phyloP scores from a whole-genome alignment of 768 basidiomycete genomes.

The Mycena vulgaris region DNA sequence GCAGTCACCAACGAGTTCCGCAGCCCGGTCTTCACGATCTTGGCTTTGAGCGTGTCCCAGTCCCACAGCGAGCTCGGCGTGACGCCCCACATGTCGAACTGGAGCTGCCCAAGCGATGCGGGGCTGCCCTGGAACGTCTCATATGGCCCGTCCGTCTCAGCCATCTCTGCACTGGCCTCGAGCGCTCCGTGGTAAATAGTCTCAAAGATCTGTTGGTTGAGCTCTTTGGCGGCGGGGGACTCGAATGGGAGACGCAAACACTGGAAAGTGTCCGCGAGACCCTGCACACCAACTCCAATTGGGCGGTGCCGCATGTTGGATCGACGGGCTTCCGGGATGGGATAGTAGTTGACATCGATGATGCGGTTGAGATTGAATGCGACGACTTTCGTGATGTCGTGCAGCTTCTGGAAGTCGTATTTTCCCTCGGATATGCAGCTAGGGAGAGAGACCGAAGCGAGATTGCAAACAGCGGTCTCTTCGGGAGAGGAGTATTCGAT shows the following conservation, averaged over 20 bases:
- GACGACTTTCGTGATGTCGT: constrained; percentile 84
- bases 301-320: constrained; percentile 89
- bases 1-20: constrained; percentile 83
- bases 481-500: constrained; percentile 89
- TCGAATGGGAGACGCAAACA: constrained; percentile 85
- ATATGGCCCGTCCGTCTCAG: constrained; percentile 74
- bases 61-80: constrained; percentile 81
- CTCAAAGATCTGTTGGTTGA: constrained; percentile 88
- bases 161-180: constrained; percentile 81
- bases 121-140: constrained; percentile 80
- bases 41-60: constrained; percentile 79
- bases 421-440: constrained; percentile 75
- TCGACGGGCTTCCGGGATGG: constrained; percentile 77
- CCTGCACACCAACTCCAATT: constrained; percentile 87
- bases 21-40: constrained; percentile 75
- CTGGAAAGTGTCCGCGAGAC: constrained; percentile 90
- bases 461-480: constrained; percentile 88
- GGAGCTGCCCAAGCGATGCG: constrained; percentile 75
- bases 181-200: constrained; percentile 88
- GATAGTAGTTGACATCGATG: constrained; percentile 86
- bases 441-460: constrained; percentile 86
- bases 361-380: constrained; percentile 83
- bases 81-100: constrained; percentile 86
- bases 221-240: constrained; percentile 72
- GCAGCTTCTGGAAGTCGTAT: constrained; percentile 86